Evolutionary conservation across 2,329 filamentous ascomycete species (phyloP).

Genomic region (Ophiobolus disseminans): DNA sequence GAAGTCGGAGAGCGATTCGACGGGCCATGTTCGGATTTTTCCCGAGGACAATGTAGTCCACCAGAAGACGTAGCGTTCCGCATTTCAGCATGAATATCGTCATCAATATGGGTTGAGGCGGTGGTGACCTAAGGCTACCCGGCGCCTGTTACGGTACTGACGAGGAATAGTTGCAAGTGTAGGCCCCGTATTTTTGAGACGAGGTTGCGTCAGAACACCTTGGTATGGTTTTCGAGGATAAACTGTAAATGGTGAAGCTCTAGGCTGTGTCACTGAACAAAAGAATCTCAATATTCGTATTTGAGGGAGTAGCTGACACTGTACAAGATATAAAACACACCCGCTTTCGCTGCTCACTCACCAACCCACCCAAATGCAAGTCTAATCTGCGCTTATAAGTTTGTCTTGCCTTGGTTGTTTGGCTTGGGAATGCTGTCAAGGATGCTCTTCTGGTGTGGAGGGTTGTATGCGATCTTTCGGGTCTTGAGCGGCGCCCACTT

Average conservation of each 20-base stretch:
- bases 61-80: too few relatives aligned
- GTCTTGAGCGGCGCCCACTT: constrained; percentile 98
- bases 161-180: too few relatives aligned
- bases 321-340: constrained; percentile 51
- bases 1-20: too few relatives aligned
- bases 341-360: constrained; percentile 34
- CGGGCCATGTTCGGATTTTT: too few relatives aligned
- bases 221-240: too few relatives aligned
- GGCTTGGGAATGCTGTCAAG: constrained; percentile 42
- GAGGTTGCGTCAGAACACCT: too few relatives aligned
- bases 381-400: constrained; percentile 33
- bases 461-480: constrained; percentile 88
- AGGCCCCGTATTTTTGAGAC: too few relatives aligned
- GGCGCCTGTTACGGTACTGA: too few relatives aligned
- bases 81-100: too few relatives aligned
- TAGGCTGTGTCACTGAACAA: constrained; percentile 34
- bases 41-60: too few relatives aligned
- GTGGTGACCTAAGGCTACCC: too few relatives aligned
- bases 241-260: constrained; percentile 19
- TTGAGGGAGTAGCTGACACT: constrained; percentile 47
- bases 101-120: too few relatives aligned
- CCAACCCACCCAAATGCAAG: constrained; percentile 29
- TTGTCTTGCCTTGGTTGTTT: constrained; percentile 40
- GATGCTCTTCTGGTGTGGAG: constrained; percentile 59
- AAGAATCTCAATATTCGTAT: constrained; percentile 40